phyloP scores from a whole-genome alignment of 495 filamentous ascomycete species.

The Venustampulla echinocandica region DNA sequence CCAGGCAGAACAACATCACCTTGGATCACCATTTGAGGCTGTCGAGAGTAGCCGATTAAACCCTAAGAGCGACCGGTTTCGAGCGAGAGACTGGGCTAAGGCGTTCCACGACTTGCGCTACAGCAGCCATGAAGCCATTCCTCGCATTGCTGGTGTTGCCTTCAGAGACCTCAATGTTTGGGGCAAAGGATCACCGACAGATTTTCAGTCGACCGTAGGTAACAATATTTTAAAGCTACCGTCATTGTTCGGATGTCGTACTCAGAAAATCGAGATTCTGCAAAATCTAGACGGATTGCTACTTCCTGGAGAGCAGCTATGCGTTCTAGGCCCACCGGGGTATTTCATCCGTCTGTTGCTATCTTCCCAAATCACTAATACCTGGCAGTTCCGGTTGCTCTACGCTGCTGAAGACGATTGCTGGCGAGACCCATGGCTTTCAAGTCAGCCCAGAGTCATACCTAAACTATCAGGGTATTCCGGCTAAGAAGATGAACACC shows the following conservation, averaged over 20 bases:
- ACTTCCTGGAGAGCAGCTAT: conserved; percentile 5
- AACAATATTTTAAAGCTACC: conserved; percentile 27
- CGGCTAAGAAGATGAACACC: conserved; percentile 45
- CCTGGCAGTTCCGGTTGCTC: conserved; percentile 58
- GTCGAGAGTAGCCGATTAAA: too few relatives aligned
- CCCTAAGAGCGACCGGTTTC: too few relatives aligned
- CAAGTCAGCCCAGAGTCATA: conserved; percentile 52
- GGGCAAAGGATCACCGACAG: conserved; percentile 63
- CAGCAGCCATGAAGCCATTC: too few relatives aligned
- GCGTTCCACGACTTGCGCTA: too few relatives aligned
- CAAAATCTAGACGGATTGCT: conserved; percentile 9
- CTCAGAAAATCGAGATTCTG: conserved; percentile 7
- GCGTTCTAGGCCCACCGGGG: conserved; percentile 8
- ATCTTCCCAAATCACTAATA: conserved; percentile 30
- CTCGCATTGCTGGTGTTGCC: conserved; percentile 41
- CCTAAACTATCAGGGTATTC: conserved; percentile 59
- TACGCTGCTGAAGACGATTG: conserved; percentile 69
- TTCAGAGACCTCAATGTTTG: conserved; percentile 55
- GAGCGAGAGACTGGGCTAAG: too few relatives aligned
- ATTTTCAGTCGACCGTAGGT: conserved; percentile 66
- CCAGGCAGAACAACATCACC: too few relatives aligned
- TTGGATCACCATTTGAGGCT: too few relatives aligned
- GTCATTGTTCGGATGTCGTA: neutral
- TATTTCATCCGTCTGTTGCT: conserved; percentile 44
- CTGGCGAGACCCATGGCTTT: conserved; percentile 65